Evolutionary conservation across 352 stramenopile genomes (phyloP), one percentile per base, ranked within the genome.

Genomic region (Pythium oligandrum): DNA sequence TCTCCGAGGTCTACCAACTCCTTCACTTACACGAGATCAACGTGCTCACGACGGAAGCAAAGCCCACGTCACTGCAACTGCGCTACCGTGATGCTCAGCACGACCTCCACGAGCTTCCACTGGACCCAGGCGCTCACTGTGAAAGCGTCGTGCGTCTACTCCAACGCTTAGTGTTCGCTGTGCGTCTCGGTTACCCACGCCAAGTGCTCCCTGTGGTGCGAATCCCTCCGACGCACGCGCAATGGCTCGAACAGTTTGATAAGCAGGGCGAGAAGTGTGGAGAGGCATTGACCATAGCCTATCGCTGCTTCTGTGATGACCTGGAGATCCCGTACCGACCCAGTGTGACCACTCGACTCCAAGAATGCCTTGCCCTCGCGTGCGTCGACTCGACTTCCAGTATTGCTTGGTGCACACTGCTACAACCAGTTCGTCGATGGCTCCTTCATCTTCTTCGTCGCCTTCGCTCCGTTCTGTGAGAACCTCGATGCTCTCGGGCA

Each of bases 341-440:
- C 4, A 87, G 70, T 8, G 70, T 87, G 40, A 66, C 66, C 26
- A 49, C 11, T 12, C 64, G 77, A 5, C 65, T 88, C 7, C 60
- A 71, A 10, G 73, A 90, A 53, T 86, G 77, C 39, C 61, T 73
- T 34, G 58, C 40, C 3, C 56, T 57, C 4, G 63, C 61, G 0
- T 73, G 67, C 33, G 69, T 88, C 43, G 79, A 90, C 48, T 88
- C 43, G 79, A 90, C 48, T 75, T 86, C 35, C 73, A 84, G 51
- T 86, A 88, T 46, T 85, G 74, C 48, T 65, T 90, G 7, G 38
- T 12, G 38, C 17, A 26, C 17, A 26, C 17, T 26, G 17, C 17
- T 26, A 26, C 17, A 26, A 26, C 17, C 0, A 26, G 17, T 26
- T 26, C 17, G 17, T 26, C 17, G 17, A 65, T 63, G 31, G 39